Evolutionary conservation across 441 rosid genomes (phyloP).

Genomic region (Adansonia rubrostipa): DNA sequence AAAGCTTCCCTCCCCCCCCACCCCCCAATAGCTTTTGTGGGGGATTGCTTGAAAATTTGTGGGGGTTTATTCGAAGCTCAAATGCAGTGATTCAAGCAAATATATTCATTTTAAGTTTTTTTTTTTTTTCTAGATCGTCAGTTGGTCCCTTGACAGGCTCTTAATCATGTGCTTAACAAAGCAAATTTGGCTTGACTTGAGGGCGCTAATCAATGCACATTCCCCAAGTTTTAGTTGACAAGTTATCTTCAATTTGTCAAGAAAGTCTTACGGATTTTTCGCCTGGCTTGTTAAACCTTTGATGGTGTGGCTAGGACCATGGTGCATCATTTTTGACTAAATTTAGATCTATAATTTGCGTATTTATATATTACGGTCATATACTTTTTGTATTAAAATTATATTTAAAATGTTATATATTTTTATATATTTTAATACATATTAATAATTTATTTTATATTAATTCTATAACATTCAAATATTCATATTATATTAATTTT

Average conservation of each 20-base stretch:
- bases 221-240: background rate
- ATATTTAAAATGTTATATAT: too few species aligned
- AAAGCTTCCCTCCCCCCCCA: background rate
- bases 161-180: background rate
- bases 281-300: background rate
- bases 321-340: background rate
- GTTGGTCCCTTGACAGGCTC: background rate
- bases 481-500: too few species aligned
- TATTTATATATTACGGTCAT: too few species aligned
- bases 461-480: too few species aligned
- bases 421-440: too few species aligned
- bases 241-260: conserved; percentile 19
- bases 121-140: background rate
- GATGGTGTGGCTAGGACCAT: background rate
- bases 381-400: too few species aligned
- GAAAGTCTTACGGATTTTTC: conserved; percentile 19
- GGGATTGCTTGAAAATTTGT: background rate
- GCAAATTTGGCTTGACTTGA: conserved; percentile 17
- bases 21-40: background rate
- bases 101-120: background rate
- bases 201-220: conserved; percentile 18
- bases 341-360: too few species aligned
- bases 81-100: background rate
- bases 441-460: too few species aligned
- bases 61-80: background rate